Evolutionary conservation across 306 rosid species (phyloP).

Genomic region (Rosa rugosa): DNA sequence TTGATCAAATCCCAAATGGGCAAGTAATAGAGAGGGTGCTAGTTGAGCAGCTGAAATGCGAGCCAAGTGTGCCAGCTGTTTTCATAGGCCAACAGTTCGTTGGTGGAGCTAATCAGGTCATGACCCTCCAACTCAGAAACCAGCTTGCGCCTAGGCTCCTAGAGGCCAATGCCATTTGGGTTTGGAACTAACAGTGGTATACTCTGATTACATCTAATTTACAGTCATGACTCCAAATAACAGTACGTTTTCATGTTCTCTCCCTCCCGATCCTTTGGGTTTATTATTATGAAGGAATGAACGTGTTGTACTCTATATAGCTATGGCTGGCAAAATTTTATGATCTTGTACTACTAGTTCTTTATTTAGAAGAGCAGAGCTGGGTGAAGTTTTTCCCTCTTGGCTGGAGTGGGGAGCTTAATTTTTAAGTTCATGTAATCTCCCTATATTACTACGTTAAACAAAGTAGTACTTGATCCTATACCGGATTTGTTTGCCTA

Average conservation of each 20-base stretch:
- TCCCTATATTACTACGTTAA: neutral
- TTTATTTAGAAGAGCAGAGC: neutral
- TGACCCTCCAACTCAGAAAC: conserved; percentile 59
- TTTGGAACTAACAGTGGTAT: conserved; percentile 25
- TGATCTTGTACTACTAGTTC: neutral
- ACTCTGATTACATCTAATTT: neutral
- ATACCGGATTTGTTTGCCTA: neutral
- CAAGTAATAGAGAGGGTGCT: conserved; percentile 50
- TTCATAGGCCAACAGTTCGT: conserved; percentile 67
- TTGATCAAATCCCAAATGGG: conserved; percentile 56
- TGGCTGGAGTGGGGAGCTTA: conserved; percentile 3
- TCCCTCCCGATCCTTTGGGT: neutral
- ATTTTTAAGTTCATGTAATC: conserved; percentile 13
- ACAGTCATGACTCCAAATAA: conserved; percentile 7
- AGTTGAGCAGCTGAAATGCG: conserved; percentile 36
- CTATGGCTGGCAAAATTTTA: neutral
- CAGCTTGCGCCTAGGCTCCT: conserved; percentile 57
- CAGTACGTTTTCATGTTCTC: neutral
- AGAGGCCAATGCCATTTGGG: conserved; percentile 54
- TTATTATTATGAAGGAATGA: neutral
- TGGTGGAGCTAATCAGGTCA: conserved; percentile 58
- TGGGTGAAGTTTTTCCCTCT: neutral
- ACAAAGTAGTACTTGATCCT: neutral
- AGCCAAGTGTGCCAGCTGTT: conserved; percentile 69
- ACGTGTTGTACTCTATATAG: neutral